Evolutionary conservation across 2,329 filamentous ascomycete species (phyloP).

Genomic region (Hypoxylon rubiginosum): DNA sequence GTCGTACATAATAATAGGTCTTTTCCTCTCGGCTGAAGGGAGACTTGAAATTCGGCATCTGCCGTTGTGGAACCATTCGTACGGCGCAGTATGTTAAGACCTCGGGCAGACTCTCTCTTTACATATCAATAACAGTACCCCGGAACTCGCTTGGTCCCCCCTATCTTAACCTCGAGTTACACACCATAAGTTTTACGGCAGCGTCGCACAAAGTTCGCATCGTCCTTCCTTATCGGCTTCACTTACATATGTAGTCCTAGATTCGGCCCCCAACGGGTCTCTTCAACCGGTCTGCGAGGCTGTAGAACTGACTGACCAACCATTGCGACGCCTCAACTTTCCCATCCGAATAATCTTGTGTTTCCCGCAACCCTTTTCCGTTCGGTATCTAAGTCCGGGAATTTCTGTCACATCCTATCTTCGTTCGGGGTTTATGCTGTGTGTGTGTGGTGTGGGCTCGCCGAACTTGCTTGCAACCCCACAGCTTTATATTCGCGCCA

Average conservation of each 20-base stretch:
- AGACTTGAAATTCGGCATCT: not conserved
- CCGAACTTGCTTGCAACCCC: not conserved
- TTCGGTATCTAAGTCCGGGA: conserved; percentile 22
- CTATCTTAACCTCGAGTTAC: not conserved
- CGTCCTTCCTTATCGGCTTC: conserved; percentile 19
- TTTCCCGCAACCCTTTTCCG: conserved; percentile 2
- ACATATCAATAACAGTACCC: not conserved
- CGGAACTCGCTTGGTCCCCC: not conserved
- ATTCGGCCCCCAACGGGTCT: conserved; percentile 26
- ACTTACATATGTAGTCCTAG: conserved; percentile 1
- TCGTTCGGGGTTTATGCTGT: not conserved
- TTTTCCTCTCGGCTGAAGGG: not conserved
- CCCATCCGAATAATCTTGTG: not conserved
- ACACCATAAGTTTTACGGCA: not conserved
- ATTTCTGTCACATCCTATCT: conserved; percentile 1
- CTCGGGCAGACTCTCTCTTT: not conserved
- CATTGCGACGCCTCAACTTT: conserved; percentile 2
- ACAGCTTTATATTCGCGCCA: not conserved
- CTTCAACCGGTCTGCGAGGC: conserved; percentile 16
- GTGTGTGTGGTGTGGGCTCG: not conserved
- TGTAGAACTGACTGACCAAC: conserved; percentile 10
- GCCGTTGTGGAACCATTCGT: not conserved
- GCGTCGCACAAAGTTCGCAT: conserved; percentile 16
- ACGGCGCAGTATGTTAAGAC: conserved; percentile 11
- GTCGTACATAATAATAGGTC: not conserved